These are phyloP conservation scores for Colletotrichum sp. DNA, from an alignment of 2,329 filamentous ascomycete species.

Conservation along the genomic window DNA sequence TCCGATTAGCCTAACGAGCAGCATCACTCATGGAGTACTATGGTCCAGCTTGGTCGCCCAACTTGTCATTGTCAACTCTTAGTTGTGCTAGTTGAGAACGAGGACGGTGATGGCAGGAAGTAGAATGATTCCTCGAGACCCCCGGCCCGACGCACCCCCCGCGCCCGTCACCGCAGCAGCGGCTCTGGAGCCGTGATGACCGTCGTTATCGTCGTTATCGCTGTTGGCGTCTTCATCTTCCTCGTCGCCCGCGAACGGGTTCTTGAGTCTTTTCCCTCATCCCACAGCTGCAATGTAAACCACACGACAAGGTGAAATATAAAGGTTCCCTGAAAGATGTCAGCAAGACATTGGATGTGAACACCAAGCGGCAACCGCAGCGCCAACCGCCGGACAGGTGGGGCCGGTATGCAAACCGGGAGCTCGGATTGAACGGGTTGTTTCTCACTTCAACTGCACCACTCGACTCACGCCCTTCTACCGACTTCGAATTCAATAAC, in stretches of 20 bases:
- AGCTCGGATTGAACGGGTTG: too few relatives aligned
- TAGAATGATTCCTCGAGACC: conserved; percentile 27
- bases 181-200: conserved; percentile 21
- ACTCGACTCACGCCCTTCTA: too few relatives aligned
- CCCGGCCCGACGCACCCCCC: conserved; percentile 32
- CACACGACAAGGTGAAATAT: too few relatives aligned
- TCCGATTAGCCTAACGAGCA: background rate
- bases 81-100: background rate
- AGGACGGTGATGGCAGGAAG: background rate
- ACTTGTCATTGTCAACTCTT: background rate
- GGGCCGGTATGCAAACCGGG: too few relatives aligned
- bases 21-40: too few relatives aligned
- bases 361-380: too few relatives aligned
- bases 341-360: too few relatives aligned
- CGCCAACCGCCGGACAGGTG: too few relatives aligned
- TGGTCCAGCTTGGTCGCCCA: too few relatives aligned
- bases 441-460: too few relatives aligned
- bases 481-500: too few relatives aligned
- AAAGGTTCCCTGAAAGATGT: too few relatives aligned
- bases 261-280: conserved; percentile 40
- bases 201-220: conserved; percentile 59
- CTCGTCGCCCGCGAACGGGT: conserved; percentile 64
- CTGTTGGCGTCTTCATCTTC: conserved; percentile 49
- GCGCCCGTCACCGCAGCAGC: conserved; percentile 31
- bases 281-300: background rate